These are phyloP conservation scores for Lactifluus echinatus DNA, from an alignment of 768 basidiomycete species.

Conservation along the genomic window DNA sequence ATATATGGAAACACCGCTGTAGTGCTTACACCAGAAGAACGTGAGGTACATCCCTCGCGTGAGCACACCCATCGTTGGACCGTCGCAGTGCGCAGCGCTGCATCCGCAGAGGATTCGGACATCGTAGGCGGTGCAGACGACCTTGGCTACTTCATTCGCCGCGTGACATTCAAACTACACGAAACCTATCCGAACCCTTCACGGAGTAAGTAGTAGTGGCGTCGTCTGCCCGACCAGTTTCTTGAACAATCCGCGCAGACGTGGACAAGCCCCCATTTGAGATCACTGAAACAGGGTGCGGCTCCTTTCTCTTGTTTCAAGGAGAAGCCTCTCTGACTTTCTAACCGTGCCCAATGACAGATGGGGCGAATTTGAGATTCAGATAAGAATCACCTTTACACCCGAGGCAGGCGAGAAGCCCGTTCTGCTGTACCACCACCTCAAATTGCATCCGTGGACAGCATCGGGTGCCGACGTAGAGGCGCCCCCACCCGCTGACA, in stretches of 20 bases:
- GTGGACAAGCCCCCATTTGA: conserved; percentile 92
- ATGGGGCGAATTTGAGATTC: conserved; percentile 98
- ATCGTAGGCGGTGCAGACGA: conserved; percentile 88
- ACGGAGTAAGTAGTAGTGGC: conserved; percentile 67
- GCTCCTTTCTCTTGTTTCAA: not conserved
- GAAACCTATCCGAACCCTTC: conserved; percentile 91
- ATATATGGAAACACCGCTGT: conserved; percentile 93
- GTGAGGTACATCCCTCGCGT: conserved; percentile 41
- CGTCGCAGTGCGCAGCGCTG: conserved; percentile 85
- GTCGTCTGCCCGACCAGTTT: too few relatives aligned
- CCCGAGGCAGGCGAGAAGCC: conserved; percentile 88
- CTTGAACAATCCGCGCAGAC: conserved; percentile 36
- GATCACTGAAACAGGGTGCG: conserved; percentile 89
- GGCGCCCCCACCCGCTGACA: conserved; percentile 58
- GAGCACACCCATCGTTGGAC: conserved; percentile 98
- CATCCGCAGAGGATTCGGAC: conserved; percentile 62
- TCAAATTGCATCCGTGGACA: conserved; percentile 91
- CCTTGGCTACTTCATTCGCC: conserved; percentile 83
- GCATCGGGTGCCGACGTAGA: conserved; percentile 53
- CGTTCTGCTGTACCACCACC: conserved; percentile 79
- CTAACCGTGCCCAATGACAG: conserved; percentile 30
- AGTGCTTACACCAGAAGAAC: conserved; percentile 67
- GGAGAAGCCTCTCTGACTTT: too few relatives aligned
- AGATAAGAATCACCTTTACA: conserved; percentile 85
- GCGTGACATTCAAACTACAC: conserved; percentile 95